These are phyloP conservation scores for Heritiera fomes DNA, from an alignment of 345 rosid species.

Conservation along the genomic window DNA sequence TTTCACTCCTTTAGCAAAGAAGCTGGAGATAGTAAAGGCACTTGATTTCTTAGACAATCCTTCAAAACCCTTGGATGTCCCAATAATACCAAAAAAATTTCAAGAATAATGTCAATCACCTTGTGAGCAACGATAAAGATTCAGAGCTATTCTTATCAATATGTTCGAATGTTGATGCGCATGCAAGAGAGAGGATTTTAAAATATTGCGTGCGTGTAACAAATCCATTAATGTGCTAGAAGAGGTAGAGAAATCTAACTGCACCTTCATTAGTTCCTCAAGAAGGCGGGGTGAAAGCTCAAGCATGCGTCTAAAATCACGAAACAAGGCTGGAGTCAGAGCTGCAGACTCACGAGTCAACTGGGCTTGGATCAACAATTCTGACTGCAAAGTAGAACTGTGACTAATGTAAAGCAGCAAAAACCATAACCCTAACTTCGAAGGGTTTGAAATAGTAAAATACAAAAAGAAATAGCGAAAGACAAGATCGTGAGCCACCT, in stretches of 20 bases:
- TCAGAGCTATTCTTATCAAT: background rate
- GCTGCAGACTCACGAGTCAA: conserved; percentile 74
- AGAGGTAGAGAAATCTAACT: conserved; percentile 8
- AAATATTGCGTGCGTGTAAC: background rate
- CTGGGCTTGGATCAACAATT: conserved; percentile 96
- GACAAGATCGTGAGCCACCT: conserved; percentile 46
- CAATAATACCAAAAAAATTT: background rate
- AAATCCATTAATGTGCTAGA: conserved; percentile 10
- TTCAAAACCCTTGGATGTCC: background rate
- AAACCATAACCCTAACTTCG: conserved; percentile 6
- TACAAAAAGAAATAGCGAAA: conserved; percentile 11
- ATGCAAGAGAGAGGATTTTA: background rate
- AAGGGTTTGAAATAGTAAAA: background rate
- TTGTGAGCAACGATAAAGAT: background rate
- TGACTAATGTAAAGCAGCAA: conserved; percentile 14
- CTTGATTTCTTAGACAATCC: background rate
- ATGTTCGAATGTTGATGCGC: background rate
- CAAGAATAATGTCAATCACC: background rate
- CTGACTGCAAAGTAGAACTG: conserved; percentile 59
- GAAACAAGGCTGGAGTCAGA: conserved; percentile 72
- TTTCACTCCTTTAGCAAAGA: background rate
- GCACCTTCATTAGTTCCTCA: conserved; percentile 95
- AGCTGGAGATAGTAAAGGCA: background rate
- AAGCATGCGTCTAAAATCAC: conserved; percentile 83
- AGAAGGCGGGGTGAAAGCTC: conserved; percentile 98